These are phyloP conservation scores for Solanum habrochaites DNA, from an alignment of 257 asterid genomes.

Conservation along the genomic window DNA sequence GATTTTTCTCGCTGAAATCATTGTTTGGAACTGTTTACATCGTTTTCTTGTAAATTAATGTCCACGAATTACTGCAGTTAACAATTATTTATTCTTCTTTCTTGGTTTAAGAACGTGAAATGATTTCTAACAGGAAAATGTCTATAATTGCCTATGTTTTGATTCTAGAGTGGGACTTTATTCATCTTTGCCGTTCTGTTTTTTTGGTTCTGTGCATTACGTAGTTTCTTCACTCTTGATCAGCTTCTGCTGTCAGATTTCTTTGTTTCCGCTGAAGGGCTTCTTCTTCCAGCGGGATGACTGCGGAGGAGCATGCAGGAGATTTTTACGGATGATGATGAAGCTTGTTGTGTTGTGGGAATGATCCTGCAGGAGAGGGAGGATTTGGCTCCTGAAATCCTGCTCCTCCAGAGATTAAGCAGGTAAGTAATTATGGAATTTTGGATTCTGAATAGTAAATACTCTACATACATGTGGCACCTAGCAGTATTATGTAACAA, in stretches of 20 bases:
- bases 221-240: background rate
- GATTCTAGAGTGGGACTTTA: background rate
- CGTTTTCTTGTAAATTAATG: background rate
- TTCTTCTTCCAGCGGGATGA: conserved; percentile 63
- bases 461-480: background rate
- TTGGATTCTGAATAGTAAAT: background rate
- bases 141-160: background rate
- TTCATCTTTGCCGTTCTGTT: background rate
- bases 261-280: background rate
- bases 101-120: background rate
- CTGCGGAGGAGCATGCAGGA: conserved; percentile 99
- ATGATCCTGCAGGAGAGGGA: conserved; percentile 92
- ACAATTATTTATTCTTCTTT: background rate
- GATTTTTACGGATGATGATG: conserved; percentile 96
- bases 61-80: background rate
- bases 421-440: conserved; percentile 27
- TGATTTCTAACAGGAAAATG: background rate
- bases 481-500: background rate
- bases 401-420: conserved; percentile 97
- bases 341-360: conserved; percentile 64
- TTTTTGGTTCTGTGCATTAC: background rate
- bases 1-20: background rate
- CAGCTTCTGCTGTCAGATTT: background rate
- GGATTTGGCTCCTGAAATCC: conserved; percentile 96
- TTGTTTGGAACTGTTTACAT: background rate